Base-by-base conservation (phyloP, 306 rosid genomes). In the Vachellia pachyceras region DNA sequence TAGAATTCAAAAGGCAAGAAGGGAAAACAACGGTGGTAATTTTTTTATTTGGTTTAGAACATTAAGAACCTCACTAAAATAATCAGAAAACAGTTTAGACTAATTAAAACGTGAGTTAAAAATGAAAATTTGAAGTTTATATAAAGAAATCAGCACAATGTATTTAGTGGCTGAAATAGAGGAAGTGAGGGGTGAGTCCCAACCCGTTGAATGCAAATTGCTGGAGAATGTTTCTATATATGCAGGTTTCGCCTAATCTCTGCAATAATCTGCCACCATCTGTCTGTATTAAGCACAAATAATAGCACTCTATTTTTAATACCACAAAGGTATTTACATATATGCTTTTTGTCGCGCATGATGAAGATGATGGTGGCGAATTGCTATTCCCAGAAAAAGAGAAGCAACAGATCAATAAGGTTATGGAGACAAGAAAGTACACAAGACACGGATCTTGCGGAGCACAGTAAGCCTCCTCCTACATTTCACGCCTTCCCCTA, bases 401-500 rank as follows among this genome's bases (percentile, higher is more conserved):
- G 65, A 58, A 58, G 65, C 65, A 10, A 58, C 15, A 58, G 36
- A 58, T 58, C 4, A n/a, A n/a, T 85, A 3, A 54, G 60, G 60
- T 54, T 25, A 12, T 54, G 83, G 87, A 87, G 89, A 87, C 91
- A 82, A 78, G 82, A 88, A 89, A 89, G 88, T 75, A 49, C 69
- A 73, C 77, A 64, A 78, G 83, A 81, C 84, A 85, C 89, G 69
- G 82, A 10, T 68, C 46, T 78, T 75, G 49, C 82, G 89, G 85
- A 68, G 71, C 25, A 20, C 63, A 55, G 70, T 83, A 76, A 79
- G 83, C 80, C 72, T 82, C 87, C 88, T 90, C 18, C 18, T 55
- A 76, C 70, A 85, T 84, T 88, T 91, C 91, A 84, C 89, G 94
- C 94, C 77, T 88, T 61, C 66, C 66, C 66, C 37, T 23, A 25